These are phyloP conservation scores for Cladophialophora bantiana DNA, from an alignment of 2,329 filamentous ascomycete genomes.

Conservation along the genomic window DNA sequence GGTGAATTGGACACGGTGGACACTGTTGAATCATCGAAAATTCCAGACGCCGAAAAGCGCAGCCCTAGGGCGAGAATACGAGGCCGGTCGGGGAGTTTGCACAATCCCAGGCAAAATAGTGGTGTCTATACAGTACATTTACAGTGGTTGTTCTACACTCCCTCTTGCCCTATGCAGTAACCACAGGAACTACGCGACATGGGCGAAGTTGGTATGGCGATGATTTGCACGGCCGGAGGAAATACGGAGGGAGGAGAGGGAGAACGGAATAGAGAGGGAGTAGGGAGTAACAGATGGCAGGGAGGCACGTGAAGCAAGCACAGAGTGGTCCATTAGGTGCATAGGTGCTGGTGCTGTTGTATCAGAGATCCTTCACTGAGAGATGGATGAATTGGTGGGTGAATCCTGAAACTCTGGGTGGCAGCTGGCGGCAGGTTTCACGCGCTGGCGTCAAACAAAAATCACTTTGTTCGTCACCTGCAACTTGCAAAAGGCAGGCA, in stretches of 20 bases:
- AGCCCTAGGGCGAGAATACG: conserved; percentile 14
- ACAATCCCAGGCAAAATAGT: background rate
- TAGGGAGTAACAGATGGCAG: background rate
- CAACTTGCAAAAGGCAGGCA: background rate
- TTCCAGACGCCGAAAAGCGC: conserved; percentile 37
- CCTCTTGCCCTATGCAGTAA: background rate
- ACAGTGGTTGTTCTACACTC: background rate
- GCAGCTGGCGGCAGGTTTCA: background rate
- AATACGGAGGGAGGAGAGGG: background rate
- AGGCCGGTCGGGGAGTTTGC: background rate
- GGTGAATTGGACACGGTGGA: conserved; percentile 34
- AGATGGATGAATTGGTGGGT: background rate
- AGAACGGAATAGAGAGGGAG: background rate
- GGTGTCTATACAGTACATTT: background rate
- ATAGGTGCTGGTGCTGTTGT: no score
- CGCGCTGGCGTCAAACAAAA: conserved; percentile 13
- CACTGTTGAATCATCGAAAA: conserved; percentile 29
- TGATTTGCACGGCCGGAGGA: background rate
- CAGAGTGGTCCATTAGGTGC: no score
- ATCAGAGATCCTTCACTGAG: no score
- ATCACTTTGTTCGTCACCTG: conserved; percentile 10
- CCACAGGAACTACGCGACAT: background rate
- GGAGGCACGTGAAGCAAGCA: background rate
- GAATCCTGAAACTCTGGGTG: conserved; percentile 1
- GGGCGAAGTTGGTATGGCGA: conserved; percentile 1